Percentiles rank a stretch among this genome's conserved stretches.
phyloP scores from a whole-genome alignment of 2,329 filamentous ascomycete species.

The Ascochyta rabiei region DNA sequence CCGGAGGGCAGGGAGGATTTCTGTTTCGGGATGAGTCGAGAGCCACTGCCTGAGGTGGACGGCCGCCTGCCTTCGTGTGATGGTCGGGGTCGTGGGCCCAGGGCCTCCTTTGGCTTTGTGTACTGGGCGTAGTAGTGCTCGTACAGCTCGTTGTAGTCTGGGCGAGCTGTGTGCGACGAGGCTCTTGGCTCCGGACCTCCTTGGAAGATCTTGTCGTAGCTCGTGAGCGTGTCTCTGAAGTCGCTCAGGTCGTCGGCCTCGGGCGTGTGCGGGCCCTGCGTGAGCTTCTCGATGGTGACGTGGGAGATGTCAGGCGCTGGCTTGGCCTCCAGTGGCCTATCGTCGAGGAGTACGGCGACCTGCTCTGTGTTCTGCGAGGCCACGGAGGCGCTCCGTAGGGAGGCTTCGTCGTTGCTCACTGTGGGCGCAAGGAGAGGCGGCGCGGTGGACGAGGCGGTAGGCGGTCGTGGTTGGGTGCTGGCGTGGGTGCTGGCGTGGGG shows the following conservation, averaged over 20 bases:
- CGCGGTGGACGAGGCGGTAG: constrained; percentile 29
- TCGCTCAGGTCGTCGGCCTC: constrained; percentile 28
- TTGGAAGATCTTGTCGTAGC: constrained; percentile 44
- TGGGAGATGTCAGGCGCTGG: constrained; percentile 28
- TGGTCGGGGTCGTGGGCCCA: constrained; percentile 84
- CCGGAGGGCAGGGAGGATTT: constrained; percentile 81
- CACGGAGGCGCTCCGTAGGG: constrained; percentile 15
- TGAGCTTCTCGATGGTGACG: constrained; percentile 28
- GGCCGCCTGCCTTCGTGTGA: constrained; percentile 71
- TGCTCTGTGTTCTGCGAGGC: constrained; percentile 23
- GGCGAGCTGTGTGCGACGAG: constrained; percentile 51
- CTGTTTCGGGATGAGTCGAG: constrained; percentile 62
- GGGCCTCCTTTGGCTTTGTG: constrained; percentile 83
- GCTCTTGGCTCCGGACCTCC: constrained; percentile 50
- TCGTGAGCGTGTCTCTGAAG: constrained; percentile 36
- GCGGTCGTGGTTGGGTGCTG: constrained; percentile 23
- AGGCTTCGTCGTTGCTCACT: constrained; percentile 12
- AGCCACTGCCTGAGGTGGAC: constrained; percentile 60
- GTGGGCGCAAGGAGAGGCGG: constrained; percentile 34
- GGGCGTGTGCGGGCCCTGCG: constrained; percentile 28
- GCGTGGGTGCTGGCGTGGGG: constrained; percentile 27
- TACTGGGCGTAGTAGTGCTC: constrained; percentile 56
- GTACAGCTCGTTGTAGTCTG: constrained; percentile 50
- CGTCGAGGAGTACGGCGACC: constrained; percentile 17
- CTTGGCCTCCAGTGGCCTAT: constrained; percentile 20